These are phyloP conservation scores for Trebouxiophyceae sp. DNA, from an alignment of 163 green algal genomes.

Conservation along the genomic window DNA sequence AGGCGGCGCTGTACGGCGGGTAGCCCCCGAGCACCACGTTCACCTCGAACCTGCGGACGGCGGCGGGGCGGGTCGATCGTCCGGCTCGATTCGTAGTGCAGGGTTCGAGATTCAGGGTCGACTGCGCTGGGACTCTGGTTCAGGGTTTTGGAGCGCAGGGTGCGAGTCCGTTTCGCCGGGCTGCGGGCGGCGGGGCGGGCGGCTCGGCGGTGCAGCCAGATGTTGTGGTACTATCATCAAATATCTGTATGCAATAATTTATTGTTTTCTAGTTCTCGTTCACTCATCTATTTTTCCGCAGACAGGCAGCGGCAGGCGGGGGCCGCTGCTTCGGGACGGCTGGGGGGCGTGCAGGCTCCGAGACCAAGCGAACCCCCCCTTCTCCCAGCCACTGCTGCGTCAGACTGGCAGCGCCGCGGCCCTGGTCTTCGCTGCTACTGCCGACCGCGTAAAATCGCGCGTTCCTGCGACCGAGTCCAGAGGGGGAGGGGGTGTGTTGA, in stretches of 20 bases:
- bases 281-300: too few relatives aligned
- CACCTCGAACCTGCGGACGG: conserved; percentile 32
- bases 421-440: not conserved
- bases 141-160: too few relatives aligned
- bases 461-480: not conserved
- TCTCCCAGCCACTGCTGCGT: not conserved
- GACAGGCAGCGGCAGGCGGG: too few relatives aligned
- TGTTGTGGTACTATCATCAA: not conserved
- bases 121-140: too few relatives aligned
- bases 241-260: too few relatives aligned
- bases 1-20: conserved; percentile 16
- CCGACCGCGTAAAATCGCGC: not conserved
- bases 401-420: not conserved
- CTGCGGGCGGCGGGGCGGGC: too few relatives aligned
- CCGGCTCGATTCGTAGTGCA: not conserved
- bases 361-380: not conserved
- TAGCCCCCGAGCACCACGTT: conserved; percentile 29
- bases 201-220: not conserved
- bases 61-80: too few relatives aligned
- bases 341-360: not conserved
- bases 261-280: too few relatives aligned
- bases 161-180: too few relatives aligned
- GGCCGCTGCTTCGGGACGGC: too few relatives aligned
- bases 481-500: not conserved
- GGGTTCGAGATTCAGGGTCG: not conserved